Conservation (phyloP, 2,329 filamentous ascomycete species). For the Lasiodiplodia gonubiensis region DNA sequence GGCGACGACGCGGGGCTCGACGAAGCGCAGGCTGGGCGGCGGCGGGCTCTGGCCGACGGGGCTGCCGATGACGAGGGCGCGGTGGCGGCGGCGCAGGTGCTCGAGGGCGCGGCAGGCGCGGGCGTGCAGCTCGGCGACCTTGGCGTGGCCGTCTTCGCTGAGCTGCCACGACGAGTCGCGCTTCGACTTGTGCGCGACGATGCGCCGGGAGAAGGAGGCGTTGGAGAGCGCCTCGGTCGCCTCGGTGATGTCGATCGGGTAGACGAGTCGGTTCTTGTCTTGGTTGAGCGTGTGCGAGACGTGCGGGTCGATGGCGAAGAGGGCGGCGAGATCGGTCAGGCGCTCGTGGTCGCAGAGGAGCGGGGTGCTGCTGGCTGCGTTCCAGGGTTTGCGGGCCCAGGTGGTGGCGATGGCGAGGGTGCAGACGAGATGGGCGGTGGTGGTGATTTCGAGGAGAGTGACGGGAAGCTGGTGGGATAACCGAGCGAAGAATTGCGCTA, state of each 20-base stretch:
- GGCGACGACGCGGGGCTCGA: neutral
- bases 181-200: neutral
- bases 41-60: slow-evolving; percentile 3
- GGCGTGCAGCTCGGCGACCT: slow-evolving; percentile 6
- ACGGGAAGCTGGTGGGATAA: slow-evolving; percentile 43
- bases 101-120: slow-evolving; percentile 24
- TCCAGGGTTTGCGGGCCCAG: slow-evolving; percentile 45
- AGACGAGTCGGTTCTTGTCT: slow-evolving; percentile 16
- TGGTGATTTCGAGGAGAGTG: slow-evolving; percentile 47
- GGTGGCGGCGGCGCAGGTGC: slow-evolving; percentile 13
- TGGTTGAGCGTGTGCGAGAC: neutral
- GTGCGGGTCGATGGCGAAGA: slow-evolving; percentile 30
- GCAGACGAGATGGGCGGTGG: slow-evolving; percentile 44
- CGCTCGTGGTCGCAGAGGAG: slow-evolving; percentile 28
- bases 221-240: slow-evolving; percentile 9
- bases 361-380: slow-evolving; percentile 29
- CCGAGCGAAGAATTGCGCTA: slow-evolving; percentile 44
- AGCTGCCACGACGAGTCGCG: neutral
- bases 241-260: slow-evolving; percentile 11
- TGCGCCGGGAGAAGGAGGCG: neutral
- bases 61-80: neutral
- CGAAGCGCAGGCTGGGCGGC: neutral
- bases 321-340: slow-evolving; percentile 30
- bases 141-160: neutral
- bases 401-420: slow-evolving; percentile 42